phyloP scores from a whole-genome alignment of 2,329 filamentous ascomycete genomes.

The Fusarium torreyae region DNA sequence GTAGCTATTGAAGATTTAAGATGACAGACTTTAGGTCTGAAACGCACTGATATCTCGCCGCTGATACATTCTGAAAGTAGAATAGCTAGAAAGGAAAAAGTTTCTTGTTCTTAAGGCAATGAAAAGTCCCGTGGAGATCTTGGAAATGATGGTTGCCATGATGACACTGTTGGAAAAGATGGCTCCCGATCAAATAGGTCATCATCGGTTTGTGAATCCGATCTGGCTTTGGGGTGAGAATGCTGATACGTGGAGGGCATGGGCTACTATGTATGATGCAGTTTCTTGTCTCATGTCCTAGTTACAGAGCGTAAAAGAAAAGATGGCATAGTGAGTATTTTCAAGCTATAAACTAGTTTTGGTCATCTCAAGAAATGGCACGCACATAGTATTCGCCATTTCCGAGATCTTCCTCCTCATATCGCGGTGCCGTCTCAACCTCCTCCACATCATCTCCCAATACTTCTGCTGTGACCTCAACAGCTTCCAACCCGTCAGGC shows the following conservation, averaged over 20 bases:
- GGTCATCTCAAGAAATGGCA: too few relatives aligned
- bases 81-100: too few relatives aligned
- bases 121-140: neutral
- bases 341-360: too few relatives aligned
- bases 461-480: fast-evolving
- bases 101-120: too few relatives aligned
- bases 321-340: too few relatives aligned
- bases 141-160: neutral
- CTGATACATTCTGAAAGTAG: too few relatives aligned
- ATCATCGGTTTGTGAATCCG: neutral
- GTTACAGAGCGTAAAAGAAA: neutral
- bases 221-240: constrained; percentile 11
- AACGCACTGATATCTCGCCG: too few relatives aligned
- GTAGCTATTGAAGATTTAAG: too few relatives aligned
- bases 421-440: neutral
- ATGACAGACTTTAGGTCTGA: too few relatives aligned
- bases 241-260: neutral
- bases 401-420: neutral
- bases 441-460: neutral
- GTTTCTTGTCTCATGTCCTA: neutral
- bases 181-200: fast-evolving
- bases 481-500: neutral
- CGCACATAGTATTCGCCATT: neutral
- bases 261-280: neutral
- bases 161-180: neutral